Evolutionary conservation across 352 stramenopile species (phyloP), one percentile per base, ranked within the genome.

Genomic region (Globisporangium polare): DNA sequence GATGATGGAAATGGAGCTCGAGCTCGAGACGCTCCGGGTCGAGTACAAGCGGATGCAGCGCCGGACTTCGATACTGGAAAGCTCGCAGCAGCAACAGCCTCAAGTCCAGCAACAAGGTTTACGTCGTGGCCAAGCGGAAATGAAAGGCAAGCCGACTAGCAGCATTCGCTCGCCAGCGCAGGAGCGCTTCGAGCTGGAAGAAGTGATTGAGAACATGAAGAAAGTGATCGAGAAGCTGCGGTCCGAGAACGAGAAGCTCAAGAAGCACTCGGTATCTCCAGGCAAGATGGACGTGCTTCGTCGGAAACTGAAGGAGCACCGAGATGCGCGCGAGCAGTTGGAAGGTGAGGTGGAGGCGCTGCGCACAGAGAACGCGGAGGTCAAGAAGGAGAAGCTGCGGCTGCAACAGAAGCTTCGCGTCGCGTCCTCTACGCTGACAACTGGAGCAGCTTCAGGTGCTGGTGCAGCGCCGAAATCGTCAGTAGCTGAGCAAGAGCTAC

Each of bases 141-240:
- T 33, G 6, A 62, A 26, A 18, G 18, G 22, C n/a, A 39, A 41
- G 15, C 6, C 42, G 35, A 57, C 46, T 17, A 29, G n/a, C 24
- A 50, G n/a, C 31, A 54, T 66, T 41, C 60, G 60, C 29, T 71
- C 65, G 29, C 46, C 52, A 17, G 50, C 52, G 0, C 68, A 77
- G 37, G 80, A 92, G 49, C 70, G 77, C 5, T 58, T 74, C 17
- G 80, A 89, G 62, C 73, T 95, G 1, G 81, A 95, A 56, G 72
- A 86, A 49, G 79, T 94, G 57, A 83, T 92, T 35, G 77, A 78
- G 27, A 90, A 86, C 46, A 92, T 93, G 82, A 94, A 92, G 60
- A 80, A 78, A 42, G 80, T 90, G 33, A 93, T 92, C 31, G 80
- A 92, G 37, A 90, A 88, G 60, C 70, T 93, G 2, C 86, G 83